Base-by-base conservation (phyloP, 441 rosid genomes). In the Bocquillonia castaneifolia region DNA sequence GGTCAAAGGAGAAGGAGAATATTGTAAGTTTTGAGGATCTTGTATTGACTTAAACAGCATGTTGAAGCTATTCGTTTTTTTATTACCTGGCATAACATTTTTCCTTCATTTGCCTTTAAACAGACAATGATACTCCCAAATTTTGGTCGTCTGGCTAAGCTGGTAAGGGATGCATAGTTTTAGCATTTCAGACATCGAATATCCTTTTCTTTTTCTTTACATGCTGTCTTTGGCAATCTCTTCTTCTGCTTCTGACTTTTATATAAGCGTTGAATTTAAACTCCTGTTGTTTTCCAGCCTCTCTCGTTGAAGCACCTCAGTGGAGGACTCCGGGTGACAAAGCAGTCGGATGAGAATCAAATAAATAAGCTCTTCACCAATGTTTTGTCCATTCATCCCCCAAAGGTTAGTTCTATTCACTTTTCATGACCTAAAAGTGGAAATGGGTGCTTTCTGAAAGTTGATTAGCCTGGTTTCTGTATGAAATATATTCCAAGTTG, bases 81-180 rank as follows among this genome's bases (percentile, higher is more conserved):
- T 36, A 50, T 76, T 34, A 67, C 8, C 59, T 60, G 22, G 59
- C 18, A 55, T 60, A 61, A 64, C 54, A 37, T 22, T 65, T 36
- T 34, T 42, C 8, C 25, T 62, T 54, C 12, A 6, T 63, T 37
- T 10, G 29, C 14, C 15, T 64, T 77, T 75, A 64, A 77, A 72
- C 86, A 93, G 97, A 89, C 90, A 9, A 86, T 89, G 97, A 81
- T 91, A 64, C 90, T 89, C 78, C 99, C 97, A 62, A 85, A 80
- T 79, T 75, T 89, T 79, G 87, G 85, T 65, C 97, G 87, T 67
- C 74, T 86, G 73, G 86, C 86, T 10, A 93, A 91, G 82, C 88
- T 91, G 97, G 99, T 93, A 79, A 79, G 69, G 65, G 70, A 81
- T 73, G 57, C 51, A 67, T 28, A 63, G 34, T 64, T n/a, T 68